Percentiles rank a stretch among this genome's conserved stretches.
These are phyloP conservation scores for Vitellaria paradoxa DNA, from an alignment of 179 eudicot species.

Conservation along the genomic window DNA sequence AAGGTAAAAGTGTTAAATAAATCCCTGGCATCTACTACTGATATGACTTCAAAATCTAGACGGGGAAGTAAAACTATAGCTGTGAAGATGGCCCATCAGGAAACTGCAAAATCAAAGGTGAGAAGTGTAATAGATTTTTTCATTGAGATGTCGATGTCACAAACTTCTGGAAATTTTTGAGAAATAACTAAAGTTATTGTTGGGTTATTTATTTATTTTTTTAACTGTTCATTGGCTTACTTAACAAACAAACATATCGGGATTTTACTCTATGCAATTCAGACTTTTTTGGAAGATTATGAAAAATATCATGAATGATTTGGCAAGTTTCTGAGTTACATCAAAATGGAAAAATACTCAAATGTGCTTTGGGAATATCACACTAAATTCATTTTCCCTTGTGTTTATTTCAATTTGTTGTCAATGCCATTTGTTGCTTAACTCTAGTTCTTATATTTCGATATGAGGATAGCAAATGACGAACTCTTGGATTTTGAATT, in stretches of 20 bases:
- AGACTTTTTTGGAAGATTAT: background rate
- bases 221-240: background rate
- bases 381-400: background rate
- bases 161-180: background rate
- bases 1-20: constrained; percentile 16
- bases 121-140: constrained; percentile 16
- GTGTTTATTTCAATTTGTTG: background rate
- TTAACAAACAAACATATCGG: background rate
- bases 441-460: background rate
- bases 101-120: constrained; percentile 43
- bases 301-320: background rate
- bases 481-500: background rate
- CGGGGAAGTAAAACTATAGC: background rate
- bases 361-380: background rate
- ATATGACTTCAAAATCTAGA: constrained; percentile 12
- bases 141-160: background rate
- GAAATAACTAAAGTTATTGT: background rate
- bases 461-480: background rate
- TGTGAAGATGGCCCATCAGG: constrained; percentile 14
- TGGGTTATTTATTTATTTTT: no score
- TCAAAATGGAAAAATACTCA: background rate
- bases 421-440: background rate
- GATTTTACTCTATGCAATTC: background rate
- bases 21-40: constrained; percentile 18
- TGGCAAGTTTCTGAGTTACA: background rate